These are phyloP conservation scores for Erodium maritimum DNA, from an alignment of 345 rosid genomes.

Conservation along the genomic window DNA sequence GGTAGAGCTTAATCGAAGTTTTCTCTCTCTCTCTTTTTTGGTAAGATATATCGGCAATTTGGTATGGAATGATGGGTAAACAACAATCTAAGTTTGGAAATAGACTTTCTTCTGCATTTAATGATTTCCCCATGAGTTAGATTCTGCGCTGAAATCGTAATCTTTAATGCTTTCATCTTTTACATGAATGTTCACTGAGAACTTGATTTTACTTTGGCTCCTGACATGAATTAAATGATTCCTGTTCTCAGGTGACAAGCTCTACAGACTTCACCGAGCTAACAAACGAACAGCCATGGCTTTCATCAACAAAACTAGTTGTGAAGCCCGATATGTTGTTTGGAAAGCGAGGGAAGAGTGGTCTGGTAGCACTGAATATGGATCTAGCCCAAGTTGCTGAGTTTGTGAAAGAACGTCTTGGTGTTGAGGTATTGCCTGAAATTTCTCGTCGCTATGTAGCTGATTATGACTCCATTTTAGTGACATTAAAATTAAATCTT, in stretches of 20 bases:
- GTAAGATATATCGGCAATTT: no score
- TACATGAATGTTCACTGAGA: not conserved
- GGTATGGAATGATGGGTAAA: no score
- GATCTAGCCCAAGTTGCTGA: conserved; percentile 96
- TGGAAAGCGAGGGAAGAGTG: conserved; percentile 95
- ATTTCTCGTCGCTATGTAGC: not conserved
- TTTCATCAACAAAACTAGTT: conserved; percentile 74
- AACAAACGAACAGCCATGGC: conserved; percentile 72
- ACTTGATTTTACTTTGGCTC: not conserved
- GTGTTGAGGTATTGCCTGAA: conserved; percentile 47
- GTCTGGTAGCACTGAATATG: conserved; percentile 79
- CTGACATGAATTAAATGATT: not conserved
- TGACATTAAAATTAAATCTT: conserved; percentile 8
- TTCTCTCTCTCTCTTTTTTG: no score
- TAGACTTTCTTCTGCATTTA: not conserved
- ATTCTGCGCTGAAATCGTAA: not conserved
- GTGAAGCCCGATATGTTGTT: conserved; percentile 98
- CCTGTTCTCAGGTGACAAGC: conserved; percentile 49
- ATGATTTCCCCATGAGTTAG: not conserved
- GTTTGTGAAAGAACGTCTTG: conserved; percentile 82
- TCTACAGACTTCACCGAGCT: conserved; percentile 71
- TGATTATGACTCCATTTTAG: conserved; percentile 1
- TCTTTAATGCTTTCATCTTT: not conserved
- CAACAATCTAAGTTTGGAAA: no score
- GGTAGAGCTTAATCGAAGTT: no score